Evolutionary conservation across 2,329 filamentous ascomycete species (phyloP).

Genomic region (Exserohilum turcica): DNA sequence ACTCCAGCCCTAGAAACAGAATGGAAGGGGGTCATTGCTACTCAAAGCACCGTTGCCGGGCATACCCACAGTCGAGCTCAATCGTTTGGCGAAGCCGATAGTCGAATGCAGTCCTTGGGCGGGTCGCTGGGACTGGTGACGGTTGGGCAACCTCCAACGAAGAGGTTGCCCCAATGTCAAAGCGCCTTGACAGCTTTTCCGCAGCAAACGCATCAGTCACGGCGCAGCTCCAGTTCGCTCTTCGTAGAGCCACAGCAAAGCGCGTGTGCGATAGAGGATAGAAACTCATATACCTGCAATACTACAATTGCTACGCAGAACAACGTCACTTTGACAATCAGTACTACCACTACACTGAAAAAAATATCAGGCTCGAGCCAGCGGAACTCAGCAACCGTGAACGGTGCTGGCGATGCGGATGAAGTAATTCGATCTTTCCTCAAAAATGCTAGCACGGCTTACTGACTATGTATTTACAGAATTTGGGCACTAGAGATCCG

Average conservation of each 20-base stretch:
- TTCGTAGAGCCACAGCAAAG: slow-evolving; percentile 5
- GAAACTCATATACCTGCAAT: slow-evolving; percentile 2
- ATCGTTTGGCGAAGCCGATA: slow-evolving; percentile 3
- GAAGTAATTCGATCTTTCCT: slow-evolving; percentile 5
- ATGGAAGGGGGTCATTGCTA: slow-evolving; percentile 6
- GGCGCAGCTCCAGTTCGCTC: slow-evolving; percentile 3
- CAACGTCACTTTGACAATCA: slow-evolving; percentile 1
- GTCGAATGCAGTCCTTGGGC: slow-evolving; percentile 1
- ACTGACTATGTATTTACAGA: slow-evolving; percentile 5
- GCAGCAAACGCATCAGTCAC: slow-evolving; percentile 6
- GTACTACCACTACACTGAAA: slow-evolving; percentile 5
- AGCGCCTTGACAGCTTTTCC: slow-evolving; percentile 5
- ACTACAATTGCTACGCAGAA: slow-evolving; percentile 2
- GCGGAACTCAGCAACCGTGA: slow-evolving; percentile 1
- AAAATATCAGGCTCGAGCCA: slow-evolving; percentile 7
- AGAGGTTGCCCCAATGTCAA: not conserved
- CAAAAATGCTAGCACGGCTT: slow-evolving; percentile 7
- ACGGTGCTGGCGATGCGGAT: slow-evolving; percentile 8
- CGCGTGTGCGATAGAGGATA: slow-evolving; percentile 3
- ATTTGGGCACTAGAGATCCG: slow-evolving; percentile 2
- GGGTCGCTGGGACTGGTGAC: slow-evolving; percentile 2
- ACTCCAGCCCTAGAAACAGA: slow-evolving; percentile 10
- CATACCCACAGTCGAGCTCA: slow-evolving; percentile 1
- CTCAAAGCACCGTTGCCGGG: slow-evolving; percentile 5
- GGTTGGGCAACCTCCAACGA: not conserved